Conservation (phyloP, 2,329 filamentous ascomycete genomes). For the Neocucurbitaria cava region DNA sequence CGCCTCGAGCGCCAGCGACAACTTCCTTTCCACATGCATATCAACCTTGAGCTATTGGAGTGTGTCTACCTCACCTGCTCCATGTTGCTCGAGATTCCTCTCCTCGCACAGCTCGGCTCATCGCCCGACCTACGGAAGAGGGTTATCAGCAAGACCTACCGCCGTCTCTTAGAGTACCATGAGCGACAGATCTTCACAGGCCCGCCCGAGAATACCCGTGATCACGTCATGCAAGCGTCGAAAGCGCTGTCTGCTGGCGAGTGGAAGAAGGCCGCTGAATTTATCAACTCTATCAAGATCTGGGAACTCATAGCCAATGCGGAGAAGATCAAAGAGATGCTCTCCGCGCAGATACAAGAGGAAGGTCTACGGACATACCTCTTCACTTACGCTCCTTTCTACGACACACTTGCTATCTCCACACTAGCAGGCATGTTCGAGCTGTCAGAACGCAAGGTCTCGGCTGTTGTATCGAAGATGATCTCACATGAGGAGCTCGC, state of each 20-base stretch:
- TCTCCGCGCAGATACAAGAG: conserved; percentile 97
- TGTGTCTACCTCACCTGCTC: conserved; percentile 98
- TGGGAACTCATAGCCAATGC: conserved; percentile 97
- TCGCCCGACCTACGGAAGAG: conserved; percentile 97
- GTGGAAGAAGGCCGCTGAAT: conserved; percentile 95
- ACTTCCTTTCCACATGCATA: conserved; percentile 99
- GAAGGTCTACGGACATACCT: conserved; percentile 98
- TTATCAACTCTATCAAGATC: conserved; percentile 98
- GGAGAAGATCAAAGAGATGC: conserved; percentile 95
- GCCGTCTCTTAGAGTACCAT: conserved; percentile 98
- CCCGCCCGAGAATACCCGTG: conserved; percentile 96
- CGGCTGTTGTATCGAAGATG: conserved; percentile 98
- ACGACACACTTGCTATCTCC: conserved; percentile 89
- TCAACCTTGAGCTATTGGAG: conserved; percentile 97
- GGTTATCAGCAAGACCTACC: conserved; percentile 98
- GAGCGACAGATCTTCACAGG: conserved; percentile 99
- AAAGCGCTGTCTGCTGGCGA: conserved; percentile 96
- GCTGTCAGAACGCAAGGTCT: conserved; percentile 85
- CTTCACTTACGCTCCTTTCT: conserved; percentile 99
- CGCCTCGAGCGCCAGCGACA: conserved; percentile 96
- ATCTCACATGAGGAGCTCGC: conserved; percentile 98
- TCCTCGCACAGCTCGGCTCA: conserved; percentile 94
- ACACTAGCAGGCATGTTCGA: conserved; percentile 96
- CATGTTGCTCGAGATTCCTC: conserved; percentile 98
- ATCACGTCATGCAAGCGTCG: conserved; percentile 99